Base-by-base conservation (phyloP, 805 yeast genomes). In the Pichia scutulata region DNA sequence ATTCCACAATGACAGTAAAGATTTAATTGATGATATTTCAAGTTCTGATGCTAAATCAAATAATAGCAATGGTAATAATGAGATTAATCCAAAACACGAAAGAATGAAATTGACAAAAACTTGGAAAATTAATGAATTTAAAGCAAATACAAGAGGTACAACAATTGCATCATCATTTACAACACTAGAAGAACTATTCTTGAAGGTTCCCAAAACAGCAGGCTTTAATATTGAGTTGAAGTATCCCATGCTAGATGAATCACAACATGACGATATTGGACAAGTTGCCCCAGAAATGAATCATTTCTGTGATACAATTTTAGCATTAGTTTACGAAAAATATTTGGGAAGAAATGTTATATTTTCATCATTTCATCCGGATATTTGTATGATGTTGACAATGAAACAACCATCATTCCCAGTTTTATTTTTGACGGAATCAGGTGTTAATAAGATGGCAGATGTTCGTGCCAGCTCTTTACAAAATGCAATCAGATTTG, bases 211-310 rank as follows among this genome's bases (percentile, higher is more conserved):
- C 1, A 72, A 75, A 51, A 78, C 76, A 52, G 95, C 90, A 16
- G 98, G 98, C 0, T 90, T 93, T 70, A 92, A 92, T 62, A 88
- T 92, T 53, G 98, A 92, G 66, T 82, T 93, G 68, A 89, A 92
- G 64, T 92, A 89, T 63, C 98, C 98, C 2, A 86, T 92, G 93
- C 74, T 89, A 47, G 95, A 89, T 64, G 98, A 92, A 69, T 90
- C 95, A 0, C 86, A 89, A 64, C 75, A 74, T 2, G 97, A 92
- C 62, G 89, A 84, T 52, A 84, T 90, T 80, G 96, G 95, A 18
- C 85, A 84, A 56, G 73, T 86, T 54, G 88, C 85, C 2, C 77
- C 85, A 51, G 96, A 90, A 58, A 73, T 89, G 71, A 92, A 92
- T 65, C 76, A 75, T 57, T 92, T 89, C 82, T 86, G 89, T 36